A percentile compares a stretch with the other conserved stretches of the same genome.
These are phyloP conservation scores for Rosa persica DNA, from an alignment of 306 rosid species.

Conservation along the genomic window DNA sequence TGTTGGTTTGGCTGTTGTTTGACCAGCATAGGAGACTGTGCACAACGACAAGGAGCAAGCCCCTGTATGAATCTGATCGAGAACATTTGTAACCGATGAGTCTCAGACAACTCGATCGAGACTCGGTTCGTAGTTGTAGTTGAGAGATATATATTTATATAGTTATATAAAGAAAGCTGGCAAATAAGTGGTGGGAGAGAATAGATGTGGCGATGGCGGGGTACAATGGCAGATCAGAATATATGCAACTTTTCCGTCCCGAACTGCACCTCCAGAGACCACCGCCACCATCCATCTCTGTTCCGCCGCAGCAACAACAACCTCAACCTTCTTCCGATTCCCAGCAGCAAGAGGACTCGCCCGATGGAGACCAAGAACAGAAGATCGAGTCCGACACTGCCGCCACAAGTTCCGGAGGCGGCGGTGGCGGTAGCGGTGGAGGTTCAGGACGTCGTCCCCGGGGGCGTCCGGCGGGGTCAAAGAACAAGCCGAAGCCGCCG, in stretches of 20 bases:
- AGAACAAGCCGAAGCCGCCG: constrained; percentile 48
- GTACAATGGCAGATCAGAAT: constrained; percentile 24
- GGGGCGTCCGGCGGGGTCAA: constrained; percentile 53
- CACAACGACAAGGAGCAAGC: constrained; percentile 3
- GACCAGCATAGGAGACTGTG: constrained; percentile 10
- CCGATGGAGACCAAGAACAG: not conserved
- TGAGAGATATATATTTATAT: not conserved
- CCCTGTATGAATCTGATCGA: constrained; percentile 2
- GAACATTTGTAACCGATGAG: constrained; percentile 8
- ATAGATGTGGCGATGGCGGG: constrained; percentile 36
- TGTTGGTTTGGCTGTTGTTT: constrained; percentile 5
- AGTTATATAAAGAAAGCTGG: constrained; percentile 1
- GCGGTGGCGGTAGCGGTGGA: not conserved
- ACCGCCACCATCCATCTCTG: not conserved
- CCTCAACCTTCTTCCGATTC: constrained; percentile 18
- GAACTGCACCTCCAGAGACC: constrained; percentile 30
- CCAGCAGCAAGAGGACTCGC: not conserved
- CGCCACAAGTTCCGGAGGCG: constrained; percentile 14
- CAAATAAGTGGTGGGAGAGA: constrained; percentile 37
- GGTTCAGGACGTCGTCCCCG: constrained; percentile 36
- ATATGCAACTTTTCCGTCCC: constrained; percentile 22
- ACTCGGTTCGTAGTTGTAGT: not conserved
- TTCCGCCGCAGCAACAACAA: constrained; percentile 10
- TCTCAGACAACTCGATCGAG: constrained; percentile 2
- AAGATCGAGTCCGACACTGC: constrained; percentile 11